Percentiles rank a stretch among this genome's conserved stretches.
Conservation (phyloP, 345 rosid species). For the Salix koriyanagi region DNA sequence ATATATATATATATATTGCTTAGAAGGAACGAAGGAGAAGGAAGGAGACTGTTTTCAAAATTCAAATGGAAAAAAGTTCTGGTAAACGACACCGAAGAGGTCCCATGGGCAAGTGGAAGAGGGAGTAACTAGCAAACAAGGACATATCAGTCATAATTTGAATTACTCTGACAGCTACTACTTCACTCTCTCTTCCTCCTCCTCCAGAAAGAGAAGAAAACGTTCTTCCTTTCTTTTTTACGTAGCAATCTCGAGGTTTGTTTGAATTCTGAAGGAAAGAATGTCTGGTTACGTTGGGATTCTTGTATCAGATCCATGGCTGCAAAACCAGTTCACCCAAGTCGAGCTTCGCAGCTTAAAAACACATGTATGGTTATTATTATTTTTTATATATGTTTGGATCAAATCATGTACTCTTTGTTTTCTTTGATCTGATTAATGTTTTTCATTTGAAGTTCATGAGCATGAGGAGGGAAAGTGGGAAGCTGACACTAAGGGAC, state of each 20-base stretch:
- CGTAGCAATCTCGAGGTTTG: background rate
- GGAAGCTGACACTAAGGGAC: constrained; percentile 75
- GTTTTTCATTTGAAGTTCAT: constrained; percentile 68
- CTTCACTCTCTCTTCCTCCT: background rate
- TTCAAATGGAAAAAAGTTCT: too few species aligned
- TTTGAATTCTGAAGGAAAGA: background rate
- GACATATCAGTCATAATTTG: constrained; percentile 16
- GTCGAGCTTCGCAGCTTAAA: constrained; percentile 98
- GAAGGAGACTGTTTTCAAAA: too few species aligned
- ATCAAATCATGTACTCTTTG: background rate
- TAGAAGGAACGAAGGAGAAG: background rate
- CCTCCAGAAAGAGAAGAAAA: background rate
- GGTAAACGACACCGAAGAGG: too few species aligned
- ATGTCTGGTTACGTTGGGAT: constrained; percentile 92
- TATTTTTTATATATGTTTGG: background rate
- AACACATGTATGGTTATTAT: constrained; percentile 48
- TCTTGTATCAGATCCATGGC: constrained; percentile 92
- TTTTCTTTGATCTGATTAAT: background rate
- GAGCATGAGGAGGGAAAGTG: constrained; percentile 90
- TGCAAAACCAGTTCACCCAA: constrained; percentile 97
- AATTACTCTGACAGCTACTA: constrained; percentile 36
- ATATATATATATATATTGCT: background rate
- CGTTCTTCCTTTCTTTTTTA: background rate
- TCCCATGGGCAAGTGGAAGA: too few species aligned
- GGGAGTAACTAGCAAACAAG: constrained; percentile 2